Evolutionary conservation across 257 asterid genomes (phyloP).

Genomic region (Apocynum venetum): DNA sequence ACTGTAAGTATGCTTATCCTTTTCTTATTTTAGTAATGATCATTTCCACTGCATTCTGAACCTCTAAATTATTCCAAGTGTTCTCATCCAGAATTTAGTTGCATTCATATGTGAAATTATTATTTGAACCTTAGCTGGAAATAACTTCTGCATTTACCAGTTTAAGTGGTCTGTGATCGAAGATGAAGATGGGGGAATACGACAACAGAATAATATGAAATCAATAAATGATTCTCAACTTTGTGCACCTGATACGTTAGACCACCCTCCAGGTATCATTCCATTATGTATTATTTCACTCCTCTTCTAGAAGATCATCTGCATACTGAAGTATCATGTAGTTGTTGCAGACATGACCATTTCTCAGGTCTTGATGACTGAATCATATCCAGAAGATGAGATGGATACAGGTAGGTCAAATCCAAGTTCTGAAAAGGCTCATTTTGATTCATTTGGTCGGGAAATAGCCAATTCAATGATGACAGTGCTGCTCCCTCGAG

Average conservation of each 20-base stretch:
- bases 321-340: slow-evolving; percentile 30
- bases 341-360: slow-evolving; percentile 25
- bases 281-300: slow-evolving; percentile 11
- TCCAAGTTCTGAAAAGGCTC: slow-evolving; percentile 46
- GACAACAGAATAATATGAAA: slow-evolving; percentile 31
- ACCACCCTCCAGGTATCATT: slow-evolving; percentile 49
- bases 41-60: not conserved
- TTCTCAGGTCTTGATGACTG: slow-evolving; percentile 36
- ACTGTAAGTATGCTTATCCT: slow-evolving; percentile 47
- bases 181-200: slow-evolving; percentile 33
- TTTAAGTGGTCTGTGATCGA: slow-evolving; percentile 23
- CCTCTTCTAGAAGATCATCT: slow-evolving; percentile 15
- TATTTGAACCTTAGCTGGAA: slow-evolving; percentile 18
- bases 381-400: slow-evolving; percentile 60
- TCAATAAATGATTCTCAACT: slow-evolving; percentile 34
- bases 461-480: slow-evolving; percentile 70
- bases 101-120: not conserved
- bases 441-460: slow-evolving; percentile 50
- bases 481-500: slow-evolving; percentile 75
- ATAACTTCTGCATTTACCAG: slow-evolving; percentile 24
- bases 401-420: slow-evolving; percentile 27
- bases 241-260: slow-evolving; percentile 60
- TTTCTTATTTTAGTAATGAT: slow-evolving; percentile 5
- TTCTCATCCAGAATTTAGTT: not conserved
- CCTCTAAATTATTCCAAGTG: not conserved